Evolutionary conservation across 73 alveolate genomes (phyloP), one percentile per base, ranked within the genome.

Genomic region (Paramecium octaurelia): DNA sequence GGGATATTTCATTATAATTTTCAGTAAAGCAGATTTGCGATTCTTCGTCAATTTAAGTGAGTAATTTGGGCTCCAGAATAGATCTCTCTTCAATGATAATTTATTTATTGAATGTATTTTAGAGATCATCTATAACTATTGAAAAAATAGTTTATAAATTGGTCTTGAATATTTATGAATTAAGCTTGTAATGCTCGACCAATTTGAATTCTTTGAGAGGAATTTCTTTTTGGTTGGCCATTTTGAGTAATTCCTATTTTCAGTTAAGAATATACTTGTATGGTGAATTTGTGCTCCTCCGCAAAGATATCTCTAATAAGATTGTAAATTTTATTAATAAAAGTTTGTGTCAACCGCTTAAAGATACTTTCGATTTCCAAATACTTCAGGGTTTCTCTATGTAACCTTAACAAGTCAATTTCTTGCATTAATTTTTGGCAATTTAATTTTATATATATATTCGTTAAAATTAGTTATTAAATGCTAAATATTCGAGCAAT

Each of bases 31-130:
- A 64, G 9, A 64, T 31, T 64, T 64, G 29, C 0, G 70, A 80
- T 46, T 80, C 91, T 24, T 80, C 91, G 44, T 80, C 91, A 38
- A 80, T 80, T 48, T 80, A 80, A n/a, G 91, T 80, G 2, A 80
- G 57, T 80, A 20, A n/a, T 80, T 73, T 42, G 4, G 91, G 91
- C 12, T 80, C 91, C 23, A 48, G 9, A 21, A 80, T 31, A 4
- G 46, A 44, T 27, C 34, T 44, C 24, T 80, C 91, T 23, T 80
- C 91, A 40, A 48, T 24, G 1, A 48, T 8, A 23, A 80, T 48
- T 80, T 44, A 48, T 80, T 80, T 80, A 48, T 80, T 42, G 57
- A 38, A 80, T 46, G 48, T 9, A 24, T 23, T 43, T 24, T 46
- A 23, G 8, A 42, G 31, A 35, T 80, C 91, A 24, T 80, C 91